These are phyloP conservation scores for Irpex lacteus DNA, from an alignment of 1,284 basidiomycete genomes.

Conservation along the genomic window DNA sequence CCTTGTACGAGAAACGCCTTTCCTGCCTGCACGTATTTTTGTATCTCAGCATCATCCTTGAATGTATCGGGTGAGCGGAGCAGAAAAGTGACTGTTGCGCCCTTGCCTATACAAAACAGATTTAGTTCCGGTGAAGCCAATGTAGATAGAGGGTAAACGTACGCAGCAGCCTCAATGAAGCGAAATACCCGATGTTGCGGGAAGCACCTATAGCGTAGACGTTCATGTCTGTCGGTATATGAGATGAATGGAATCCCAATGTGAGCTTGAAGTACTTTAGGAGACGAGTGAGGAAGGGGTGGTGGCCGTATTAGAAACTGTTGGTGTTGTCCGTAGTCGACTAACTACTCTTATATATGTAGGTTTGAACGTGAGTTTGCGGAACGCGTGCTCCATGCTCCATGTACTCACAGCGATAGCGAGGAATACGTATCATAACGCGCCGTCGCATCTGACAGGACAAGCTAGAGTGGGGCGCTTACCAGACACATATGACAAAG, in stretches of 20 bases:
- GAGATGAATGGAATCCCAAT: not conserved
- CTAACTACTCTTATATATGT: too few species aligned
- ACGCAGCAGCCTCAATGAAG: constrained; percentile 51
- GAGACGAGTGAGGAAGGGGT: too few species aligned
- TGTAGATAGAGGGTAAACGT: constrained; percentile 15
- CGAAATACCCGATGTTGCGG: constrained; percentile 59
- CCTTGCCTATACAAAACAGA: constrained; percentile 31
- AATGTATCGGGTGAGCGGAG: constrained; percentile 43
- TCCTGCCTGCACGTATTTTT: constrained; percentile 39
- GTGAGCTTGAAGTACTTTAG: too few species aligned
- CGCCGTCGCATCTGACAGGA: too few species aligned
- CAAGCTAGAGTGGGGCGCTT: too few species aligned
- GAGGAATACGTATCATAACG: too few species aligned
- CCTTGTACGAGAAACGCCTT: constrained; percentile 46
- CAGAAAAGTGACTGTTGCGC: constrained; percentile 50
- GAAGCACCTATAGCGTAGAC: constrained; percentile 57
- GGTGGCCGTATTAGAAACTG: too few species aligned
- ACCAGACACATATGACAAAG: too few species aligned
- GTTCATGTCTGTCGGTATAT: constrained; percentile 27
- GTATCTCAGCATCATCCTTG: constrained; percentile 42
- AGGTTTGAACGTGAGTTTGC: too few species aligned
- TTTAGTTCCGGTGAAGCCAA: not conserved
- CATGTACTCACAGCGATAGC: too few species aligned
- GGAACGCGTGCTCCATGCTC: too few species aligned
- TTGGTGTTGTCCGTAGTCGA: too few species aligned